Base-by-base conservation (phyloP, 1,284 basidiomycete species). In the Sutorius eximius region DNA sequence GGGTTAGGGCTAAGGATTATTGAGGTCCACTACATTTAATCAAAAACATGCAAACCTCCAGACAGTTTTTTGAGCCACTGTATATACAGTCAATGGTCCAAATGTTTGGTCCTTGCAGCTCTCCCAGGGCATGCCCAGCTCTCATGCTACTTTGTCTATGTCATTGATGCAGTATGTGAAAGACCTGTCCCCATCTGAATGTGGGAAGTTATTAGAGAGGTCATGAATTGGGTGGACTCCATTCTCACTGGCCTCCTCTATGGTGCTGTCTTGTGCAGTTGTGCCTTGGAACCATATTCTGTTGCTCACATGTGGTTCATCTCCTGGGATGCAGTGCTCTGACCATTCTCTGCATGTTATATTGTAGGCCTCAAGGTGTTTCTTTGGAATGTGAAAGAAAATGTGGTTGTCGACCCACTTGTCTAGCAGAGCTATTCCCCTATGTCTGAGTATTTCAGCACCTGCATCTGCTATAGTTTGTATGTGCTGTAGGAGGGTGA, bases 61-160 rank as follows among this genome's bases (percentile, higher is more conserved):
- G n/a, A n/a, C n/a, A n/a, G n/a, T n/a, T n/a, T n/a, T n/a, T n/a
- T n/a, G n/a, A n/a, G n/a, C n/a, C n/a, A n/a, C 63, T 3, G 69
- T 52, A 43, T 61, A 71, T 0, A 22, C 37, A 0, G 52, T 51
- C 0, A 29, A 5, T 5, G 2, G 3, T 2, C 12, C 4, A 18
- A 70, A 70, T 0, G 43, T 52, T 7, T 64, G 44, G 16, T 54
- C 57, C 40, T 70, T 71, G 0, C 41, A 37, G 0, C 0, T 4
- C 18, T 69, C 61, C 65, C 65, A 76, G 0, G 64, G 65, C 12
- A 72, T 69, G 0, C 74, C 73, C 10, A 76, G 61, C 0, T 27
- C 0, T 0, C 49, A 6, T 2, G 69, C 71, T 0, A 74, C 8
- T 2, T 2, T 0, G 15, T 58, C 22, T 0, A 57, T 34, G 8